Conservation (phyloP, 139 green algal genomes). For the Closterium sp. region DNA sequence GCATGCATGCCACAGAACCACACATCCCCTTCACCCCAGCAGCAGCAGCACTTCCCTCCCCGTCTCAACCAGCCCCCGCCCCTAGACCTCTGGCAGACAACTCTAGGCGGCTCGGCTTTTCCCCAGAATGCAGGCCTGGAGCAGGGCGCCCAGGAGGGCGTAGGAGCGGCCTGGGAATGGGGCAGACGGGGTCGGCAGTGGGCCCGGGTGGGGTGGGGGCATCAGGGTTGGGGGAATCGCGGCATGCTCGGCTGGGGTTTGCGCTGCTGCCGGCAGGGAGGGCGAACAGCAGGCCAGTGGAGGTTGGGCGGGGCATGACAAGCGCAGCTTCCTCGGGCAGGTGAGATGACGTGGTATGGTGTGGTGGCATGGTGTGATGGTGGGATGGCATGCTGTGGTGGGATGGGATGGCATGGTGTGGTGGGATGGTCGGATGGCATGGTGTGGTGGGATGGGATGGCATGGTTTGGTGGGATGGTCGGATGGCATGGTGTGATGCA, state of each 20-base stretch:
- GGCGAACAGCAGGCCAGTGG: neutral
- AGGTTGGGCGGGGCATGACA: neutral
- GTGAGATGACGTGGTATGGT: too few relatives aligned
- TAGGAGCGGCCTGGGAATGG: neutral
- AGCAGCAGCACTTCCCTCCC: neutral
- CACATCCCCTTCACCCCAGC: neutral
- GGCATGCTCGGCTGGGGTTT: neutral
- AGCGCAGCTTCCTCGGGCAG: neutral
- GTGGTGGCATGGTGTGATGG: too few relatives aligned
- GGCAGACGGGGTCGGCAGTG: neutral
- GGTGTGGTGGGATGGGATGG: too few relatives aligned
- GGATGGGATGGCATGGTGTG: too few relatives aligned
- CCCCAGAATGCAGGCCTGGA: neutral
- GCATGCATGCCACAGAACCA: neutral
- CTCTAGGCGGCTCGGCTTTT: neutral
- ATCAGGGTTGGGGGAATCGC: neutral
- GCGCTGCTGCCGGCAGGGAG: neutral
- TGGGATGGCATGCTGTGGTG: too few relatives aligned
- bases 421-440: too few relatives aligned
- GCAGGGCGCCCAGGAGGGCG: neutral
- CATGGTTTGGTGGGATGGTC: too few relatives aligned
- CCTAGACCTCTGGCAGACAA: neutral
- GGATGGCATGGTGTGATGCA: too few relatives aligned
- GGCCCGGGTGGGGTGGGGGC: neutral
- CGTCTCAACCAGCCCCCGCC: neutral